Evolutionary conservation across 2,329 filamentous ascomycete genomes (phyloP).

Genomic region (Colletotrichum magnum): DNA sequence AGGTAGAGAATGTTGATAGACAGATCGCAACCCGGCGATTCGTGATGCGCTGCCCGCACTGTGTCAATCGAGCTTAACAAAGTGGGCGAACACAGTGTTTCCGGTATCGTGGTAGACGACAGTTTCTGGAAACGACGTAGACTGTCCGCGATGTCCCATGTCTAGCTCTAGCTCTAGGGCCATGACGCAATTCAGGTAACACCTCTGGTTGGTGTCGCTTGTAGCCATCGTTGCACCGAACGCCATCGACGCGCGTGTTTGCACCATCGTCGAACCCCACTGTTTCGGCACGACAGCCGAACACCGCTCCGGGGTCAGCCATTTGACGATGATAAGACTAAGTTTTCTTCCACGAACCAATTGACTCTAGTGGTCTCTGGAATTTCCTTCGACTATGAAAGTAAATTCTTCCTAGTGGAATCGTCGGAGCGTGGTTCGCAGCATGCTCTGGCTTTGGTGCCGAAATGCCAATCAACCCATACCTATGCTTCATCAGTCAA

Average conservation of each 20-base stretch:
- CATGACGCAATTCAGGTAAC: conserved; percentile 14
- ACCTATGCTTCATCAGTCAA: too few species aligned
- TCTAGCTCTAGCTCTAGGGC: background rate
- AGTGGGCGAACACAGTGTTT: background rate
- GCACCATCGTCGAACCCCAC: conserved; percentile 22
- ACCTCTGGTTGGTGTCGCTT: conserved; percentile 32
- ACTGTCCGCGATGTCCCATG: conserved; percentile 23
- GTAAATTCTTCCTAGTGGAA: too few species aligned
- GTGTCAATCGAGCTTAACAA: accelerated
- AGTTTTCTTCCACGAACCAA: background rate
- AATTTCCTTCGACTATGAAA: too few species aligned
- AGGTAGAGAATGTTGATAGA: conserved; percentile 12
- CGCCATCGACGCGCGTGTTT: conserved; percentile 28
- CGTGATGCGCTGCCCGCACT: conserved; percentile 19
- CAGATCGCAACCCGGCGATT: conserved; percentile 19
- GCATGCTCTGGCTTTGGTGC: too few species aligned
- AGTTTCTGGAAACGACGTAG: conserved; percentile 19
- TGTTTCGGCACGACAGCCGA: conserved; percentile 24
- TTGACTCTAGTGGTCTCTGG: background rate
- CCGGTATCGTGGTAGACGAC: background rate
- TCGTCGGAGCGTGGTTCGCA: too few species aligned
- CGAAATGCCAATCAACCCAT: too few species aligned
- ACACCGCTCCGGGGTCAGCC: background rate
- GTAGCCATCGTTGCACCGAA: conserved; percentile 7
- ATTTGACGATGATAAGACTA: background rate